These are phyloP conservation scores for Tulasnella sp. DNA, from an alignment of 768 basidiomycete species.

Conservation along the genomic window DNA sequence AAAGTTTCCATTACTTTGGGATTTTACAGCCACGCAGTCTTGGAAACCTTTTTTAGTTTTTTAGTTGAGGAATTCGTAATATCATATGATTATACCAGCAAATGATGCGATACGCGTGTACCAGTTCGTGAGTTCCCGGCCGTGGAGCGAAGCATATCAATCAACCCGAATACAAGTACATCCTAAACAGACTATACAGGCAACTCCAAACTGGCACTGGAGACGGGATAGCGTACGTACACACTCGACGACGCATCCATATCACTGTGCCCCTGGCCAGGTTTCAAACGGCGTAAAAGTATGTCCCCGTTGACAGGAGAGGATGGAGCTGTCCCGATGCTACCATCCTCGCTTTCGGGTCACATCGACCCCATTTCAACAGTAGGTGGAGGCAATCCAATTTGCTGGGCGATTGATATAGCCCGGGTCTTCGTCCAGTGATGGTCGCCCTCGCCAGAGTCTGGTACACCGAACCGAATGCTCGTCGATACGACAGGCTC, in stretches of 20 bases:
- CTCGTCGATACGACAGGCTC: background rate
- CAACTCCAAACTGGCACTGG: background rate
- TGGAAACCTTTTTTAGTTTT: too few relatives aligned
- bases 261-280: background rate
- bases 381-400: constrained; percentile 14
- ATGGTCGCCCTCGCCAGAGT: background rate
- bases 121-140: too few relatives aligned
- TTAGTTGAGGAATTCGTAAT: too few relatives aligned
- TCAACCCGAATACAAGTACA: background rate
- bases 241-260: background rate
- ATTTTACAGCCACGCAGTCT: too few relatives aligned
- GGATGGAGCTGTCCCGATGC: background rate
- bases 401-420: constrained; percentile 7
- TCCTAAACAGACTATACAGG: background rate
- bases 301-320: background rate
- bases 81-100: too few relatives aligned
- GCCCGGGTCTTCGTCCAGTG: background rate
- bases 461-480: background rate
- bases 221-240: background rate
- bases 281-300: background rate
- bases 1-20: too few relatives aligned
- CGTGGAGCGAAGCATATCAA: background rate
- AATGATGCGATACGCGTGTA: background rate
- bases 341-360: background rate
- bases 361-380: background rate